Conservation (phyloP, 2,329 filamentous ascomycete species). For the Xenoacremonium recifei region DNA sequence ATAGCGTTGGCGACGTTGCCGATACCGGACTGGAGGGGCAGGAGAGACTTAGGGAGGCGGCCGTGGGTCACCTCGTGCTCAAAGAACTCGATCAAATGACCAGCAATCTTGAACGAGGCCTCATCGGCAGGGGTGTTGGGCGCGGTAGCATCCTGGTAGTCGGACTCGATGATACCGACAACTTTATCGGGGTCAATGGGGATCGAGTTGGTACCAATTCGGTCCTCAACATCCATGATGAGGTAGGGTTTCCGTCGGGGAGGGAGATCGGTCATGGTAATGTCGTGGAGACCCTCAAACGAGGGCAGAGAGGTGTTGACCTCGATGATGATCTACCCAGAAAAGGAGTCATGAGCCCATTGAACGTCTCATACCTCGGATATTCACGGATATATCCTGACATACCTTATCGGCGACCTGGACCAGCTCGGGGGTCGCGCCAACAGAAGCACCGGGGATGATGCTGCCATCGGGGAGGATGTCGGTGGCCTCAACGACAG, state of each 20-base stretch:
- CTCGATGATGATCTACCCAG: conserved; percentile 80
- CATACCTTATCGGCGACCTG: conserved; percentile 83
- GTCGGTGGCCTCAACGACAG: conserved; percentile 80
- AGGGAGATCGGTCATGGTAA: conserved; percentile 83
- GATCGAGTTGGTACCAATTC: conserved; percentile 80
- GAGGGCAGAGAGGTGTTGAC: conserved; percentile 84
- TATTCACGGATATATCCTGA: background rate
- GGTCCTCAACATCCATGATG: conserved; percentile 81
- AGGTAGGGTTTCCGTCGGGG: conserved; percentile 81
- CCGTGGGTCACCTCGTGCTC: conserved; percentile 81
- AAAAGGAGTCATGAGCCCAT: too few relatives aligned
- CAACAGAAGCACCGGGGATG: conserved; percentile 81
- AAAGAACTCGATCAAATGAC: conserved; percentile 77
- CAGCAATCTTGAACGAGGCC: conserved; percentile 68
- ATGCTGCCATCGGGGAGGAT: conserved; percentile 89
- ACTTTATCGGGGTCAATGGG: conserved; percentile 83
- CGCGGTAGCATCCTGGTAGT: conserved; percentile 74
- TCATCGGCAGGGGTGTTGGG: conserved; percentile 77
- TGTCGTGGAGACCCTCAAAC: conserved; percentile 87
- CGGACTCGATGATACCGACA: conserved; percentile 79
- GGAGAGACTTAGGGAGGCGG: conserved; percentile 71
- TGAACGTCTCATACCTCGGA: conserved; percentile 5
- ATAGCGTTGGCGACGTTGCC: conserved; percentile 94
- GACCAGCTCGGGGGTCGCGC: conserved; percentile 79
- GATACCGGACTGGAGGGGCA: conserved; percentile 84